Percentiles rank a stretch among this genome's conserved stretches.
These are phyloP conservation scores for Aegilops sharonensis DNA, from an alignment of 176 grass and related monocot species.

Conservation along the genomic window DNA sequence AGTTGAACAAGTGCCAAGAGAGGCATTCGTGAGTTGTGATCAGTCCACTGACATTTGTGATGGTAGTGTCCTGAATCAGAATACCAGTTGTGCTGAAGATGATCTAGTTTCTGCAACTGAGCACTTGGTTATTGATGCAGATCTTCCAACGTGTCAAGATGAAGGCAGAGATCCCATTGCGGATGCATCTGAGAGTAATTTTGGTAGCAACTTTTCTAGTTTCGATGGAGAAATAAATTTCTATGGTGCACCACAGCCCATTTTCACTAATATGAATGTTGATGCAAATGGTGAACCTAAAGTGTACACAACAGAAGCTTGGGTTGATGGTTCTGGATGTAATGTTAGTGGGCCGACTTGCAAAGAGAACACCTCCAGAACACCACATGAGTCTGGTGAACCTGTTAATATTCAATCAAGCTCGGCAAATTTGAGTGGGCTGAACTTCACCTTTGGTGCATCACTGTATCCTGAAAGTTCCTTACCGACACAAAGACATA, in stretches of 20 bases:
- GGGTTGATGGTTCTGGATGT: not conserved
- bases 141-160: constrained; percentile 22
- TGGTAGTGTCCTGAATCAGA: constrained; percentile 32
- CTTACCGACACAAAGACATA: constrained; percentile 34
- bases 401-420: constrained; percentile 26
- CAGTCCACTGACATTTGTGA: constrained; percentile 20
- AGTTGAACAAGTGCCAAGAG: constrained; percentile 46
- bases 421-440: constrained; percentile 30
- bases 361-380: constrained; percentile 24
- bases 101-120: constrained; percentile 57
- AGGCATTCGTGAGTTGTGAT: constrained; percentile 35
- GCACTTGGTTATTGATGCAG: constrained; percentile 46
- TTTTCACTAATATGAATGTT: constrained; percentile 36
- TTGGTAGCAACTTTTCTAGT: constrained; percentile 51
- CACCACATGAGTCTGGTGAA: not conserved
- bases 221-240: constrained; percentile 32
- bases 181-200: constrained; percentile 33
- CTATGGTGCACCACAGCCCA: constrained; percentile 23
- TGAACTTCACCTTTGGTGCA: constrained; percentile 48
- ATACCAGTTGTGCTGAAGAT: constrained; percentile 40
- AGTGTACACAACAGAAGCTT: constrained; percentile 26
- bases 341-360: constrained; percentile 26
- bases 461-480: constrained; percentile 28
- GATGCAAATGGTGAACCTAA: constrained; percentile 20
- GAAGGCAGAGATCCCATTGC: constrained; percentile 21